Percentiles rank a stretch among this genome's conserved stretches.
Evolutionary conservation across 2,329 filamentous ascomycete genomes (phyloP).

Genomic region (Penicillium sp.): DNA sequence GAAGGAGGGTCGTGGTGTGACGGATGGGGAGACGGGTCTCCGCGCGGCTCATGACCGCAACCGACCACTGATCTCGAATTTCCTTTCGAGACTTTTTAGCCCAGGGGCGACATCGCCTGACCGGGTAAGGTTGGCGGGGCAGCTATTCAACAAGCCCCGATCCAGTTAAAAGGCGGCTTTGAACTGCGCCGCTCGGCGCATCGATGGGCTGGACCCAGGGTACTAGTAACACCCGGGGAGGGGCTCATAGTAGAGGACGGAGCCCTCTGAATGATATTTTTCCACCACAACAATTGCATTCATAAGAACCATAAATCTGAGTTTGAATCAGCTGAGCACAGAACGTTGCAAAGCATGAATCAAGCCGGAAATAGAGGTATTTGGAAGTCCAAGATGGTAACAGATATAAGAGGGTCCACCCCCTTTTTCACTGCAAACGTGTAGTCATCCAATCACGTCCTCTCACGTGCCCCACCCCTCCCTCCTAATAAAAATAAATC

Average conservation of each 20-base stretch:
- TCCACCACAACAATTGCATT: neutral
- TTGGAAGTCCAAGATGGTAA: neutral
- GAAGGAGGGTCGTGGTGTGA: constrained; percentile 5
- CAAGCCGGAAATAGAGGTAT: neutral
- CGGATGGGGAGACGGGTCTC: constrained; percentile 4
- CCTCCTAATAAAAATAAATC: constrained; percentile 26
- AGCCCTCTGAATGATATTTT: neutral
- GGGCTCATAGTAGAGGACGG: neutral
- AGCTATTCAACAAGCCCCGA: constrained; percentile 10
- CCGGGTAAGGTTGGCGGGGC: constrained; percentile 16
- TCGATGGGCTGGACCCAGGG: neutral
- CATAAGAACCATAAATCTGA: neutral
- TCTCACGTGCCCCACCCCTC: constrained; percentile 26
- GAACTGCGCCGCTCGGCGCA: constrained; percentile 1
- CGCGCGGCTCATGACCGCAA: constrained; percentile 8
- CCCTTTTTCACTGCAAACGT: constrained; percentile 30
- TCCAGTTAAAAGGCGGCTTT: constrained; percentile 13
- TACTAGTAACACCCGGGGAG: neutral
- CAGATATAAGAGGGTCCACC: constrained; percentile 6
- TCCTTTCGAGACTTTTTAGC: neutral
- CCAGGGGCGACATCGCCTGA: constrained; percentile 21
- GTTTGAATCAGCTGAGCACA: too few species aligned
- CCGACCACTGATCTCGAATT: constrained; percentile 2
- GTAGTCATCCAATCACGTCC: constrained; percentile 22
- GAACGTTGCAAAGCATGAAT: neutral